These are phyloP conservation scores for Claviceps humidiphila DNA, from an alignment of 2,329 filamentous ascomycete species.

Conservation along the genomic window DNA sequence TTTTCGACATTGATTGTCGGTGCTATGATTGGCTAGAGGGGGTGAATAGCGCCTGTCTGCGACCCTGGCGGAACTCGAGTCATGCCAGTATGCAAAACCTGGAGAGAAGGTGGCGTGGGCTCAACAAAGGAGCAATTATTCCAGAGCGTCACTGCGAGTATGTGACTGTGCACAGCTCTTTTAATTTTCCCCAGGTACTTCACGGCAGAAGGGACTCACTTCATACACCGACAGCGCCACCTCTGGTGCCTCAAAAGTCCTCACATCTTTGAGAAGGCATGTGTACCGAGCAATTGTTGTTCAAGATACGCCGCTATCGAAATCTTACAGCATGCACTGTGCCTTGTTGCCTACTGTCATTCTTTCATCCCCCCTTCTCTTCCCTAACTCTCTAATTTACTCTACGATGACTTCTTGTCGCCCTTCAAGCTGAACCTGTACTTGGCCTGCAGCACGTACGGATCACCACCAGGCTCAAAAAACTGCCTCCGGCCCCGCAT, in stretches of 20 bases:
- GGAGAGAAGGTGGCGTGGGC: neutral
- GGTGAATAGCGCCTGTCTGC: neutral
- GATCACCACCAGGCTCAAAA: conserved; percentile 43
- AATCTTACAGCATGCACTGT: neutral
- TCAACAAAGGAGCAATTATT: too few relatives aligned
- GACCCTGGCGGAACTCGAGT: neutral
- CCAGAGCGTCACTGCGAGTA: neutral
- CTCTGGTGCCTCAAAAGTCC: too few relatives aligned
- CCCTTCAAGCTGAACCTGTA: conserved; percentile 42
- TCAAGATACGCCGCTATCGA: too few relatives aligned
- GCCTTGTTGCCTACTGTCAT: neutral
- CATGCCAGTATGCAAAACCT: neutral
- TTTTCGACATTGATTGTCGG: neutral
- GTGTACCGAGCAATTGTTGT: too few relatives aligned
- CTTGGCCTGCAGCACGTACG: conserved; percentile 48
- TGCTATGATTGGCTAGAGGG: conserved; percentile 3
- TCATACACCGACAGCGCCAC: too few relatives aligned
- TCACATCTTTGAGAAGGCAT: too few relatives aligned
- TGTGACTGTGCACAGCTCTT: neutral
- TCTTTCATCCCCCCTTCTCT: neutral
- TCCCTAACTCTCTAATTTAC: neutral
- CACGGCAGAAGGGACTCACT: neutral
- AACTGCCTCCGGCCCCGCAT: conserved; percentile 47
- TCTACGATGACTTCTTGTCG: conserved; percentile 1
- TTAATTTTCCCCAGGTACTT: neutral